Conservation (phyloP, 768 basidiomycete genomes). For the Suillus spraguei region DNA sequence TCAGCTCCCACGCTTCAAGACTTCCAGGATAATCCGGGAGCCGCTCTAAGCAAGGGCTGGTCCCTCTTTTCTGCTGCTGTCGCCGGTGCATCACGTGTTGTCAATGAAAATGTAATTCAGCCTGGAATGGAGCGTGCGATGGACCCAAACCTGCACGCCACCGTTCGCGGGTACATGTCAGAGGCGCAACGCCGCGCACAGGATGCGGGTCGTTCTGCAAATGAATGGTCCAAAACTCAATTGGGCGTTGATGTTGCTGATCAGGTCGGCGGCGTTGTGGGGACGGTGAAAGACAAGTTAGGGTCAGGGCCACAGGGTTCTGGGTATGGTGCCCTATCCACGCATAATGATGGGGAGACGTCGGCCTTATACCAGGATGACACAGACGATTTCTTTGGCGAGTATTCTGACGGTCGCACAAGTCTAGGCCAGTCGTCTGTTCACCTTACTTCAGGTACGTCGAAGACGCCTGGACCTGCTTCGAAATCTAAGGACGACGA, state of each 20-base stretch:
- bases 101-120: conserved; percentile 88
- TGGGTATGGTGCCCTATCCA: conserved; percentile 51
- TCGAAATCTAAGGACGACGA: conserved; percentile 48
- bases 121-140: conserved; percentile 81
- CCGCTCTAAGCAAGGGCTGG: conserved; percentile 93
- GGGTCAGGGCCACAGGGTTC: conserved; percentile 55
- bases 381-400: conserved; percentile 61
- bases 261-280: conserved; percentile 71
- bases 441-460: conserved; percentile 13
- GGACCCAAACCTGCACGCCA: conserved; percentile 80
- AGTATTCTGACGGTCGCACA: conserved; percentile 28
- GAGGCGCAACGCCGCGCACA: conserved; percentile 70
- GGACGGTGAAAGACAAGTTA: conserved; percentile 59
- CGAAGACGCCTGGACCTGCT: conserved; percentile 24
- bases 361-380: conserved; percentile 65
- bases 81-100: conserved; percentile 72
- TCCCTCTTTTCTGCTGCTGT: conserved; percentile 90
- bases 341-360: conserved; percentile 53
- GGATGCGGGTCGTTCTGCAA: conserved; percentile 62
- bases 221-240: conserved; percentile 75
- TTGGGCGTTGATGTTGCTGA: conserved; percentile 87
- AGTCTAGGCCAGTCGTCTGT: conserved; percentile 18
- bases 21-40: conserved; percentile 83
- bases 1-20: conserved; percentile 80
- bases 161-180: conserved; percentile 69